phyloP scores from a whole-genome alignment of 108 stramenopile species.

The Nitzschia putrida region DNA sequence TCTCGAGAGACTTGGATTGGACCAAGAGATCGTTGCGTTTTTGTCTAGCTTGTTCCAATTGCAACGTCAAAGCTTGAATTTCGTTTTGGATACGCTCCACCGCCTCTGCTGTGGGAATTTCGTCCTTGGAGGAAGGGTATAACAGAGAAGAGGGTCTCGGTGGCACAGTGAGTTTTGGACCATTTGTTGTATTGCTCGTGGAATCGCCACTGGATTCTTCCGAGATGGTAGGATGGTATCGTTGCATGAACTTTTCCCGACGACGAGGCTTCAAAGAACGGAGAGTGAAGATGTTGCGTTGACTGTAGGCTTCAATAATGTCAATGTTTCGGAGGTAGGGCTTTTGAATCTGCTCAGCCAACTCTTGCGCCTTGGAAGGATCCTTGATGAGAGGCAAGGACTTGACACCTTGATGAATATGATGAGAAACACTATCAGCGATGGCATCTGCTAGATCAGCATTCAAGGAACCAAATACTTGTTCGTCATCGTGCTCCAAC shows the following conservation, averaged over 20 bases:
- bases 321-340: constrained; percentile 61
- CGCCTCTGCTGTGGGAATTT: constrained; percentile 24
- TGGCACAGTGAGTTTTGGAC: neutral
- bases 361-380: constrained; percentile 12
- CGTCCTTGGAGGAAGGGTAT: constrained; percentile 9
- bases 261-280: constrained; percentile 44
- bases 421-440: constrained; percentile 38
- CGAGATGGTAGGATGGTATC: neutral
- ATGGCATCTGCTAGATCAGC: constrained; percentile 48
- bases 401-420: constrained; percentile 45
- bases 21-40: constrained; percentile 13
- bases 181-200: neutral
- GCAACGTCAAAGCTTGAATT: constrained; percentile 1
- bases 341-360: constrained; percentile 37
- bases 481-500: constrained; percentile 30
- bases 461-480: constrained; percentile 52
- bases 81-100: constrained; percentile 12
- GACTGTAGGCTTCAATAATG: constrained; percentile 48
- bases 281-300: constrained; percentile 59
- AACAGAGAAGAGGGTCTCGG: neutral
- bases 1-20: constrained; percentile 4
- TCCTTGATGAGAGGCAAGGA: constrained; percentile 52
- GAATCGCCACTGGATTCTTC: neutral
- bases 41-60: constrained; percentile 3
- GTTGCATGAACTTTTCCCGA: constrained; percentile 48